Evolutionary conservation across 1,284 basidiomycete species (phyloP), one percentile per base, ranked within the genome.

Genomic region (Puccinia novopanici): DNA sequence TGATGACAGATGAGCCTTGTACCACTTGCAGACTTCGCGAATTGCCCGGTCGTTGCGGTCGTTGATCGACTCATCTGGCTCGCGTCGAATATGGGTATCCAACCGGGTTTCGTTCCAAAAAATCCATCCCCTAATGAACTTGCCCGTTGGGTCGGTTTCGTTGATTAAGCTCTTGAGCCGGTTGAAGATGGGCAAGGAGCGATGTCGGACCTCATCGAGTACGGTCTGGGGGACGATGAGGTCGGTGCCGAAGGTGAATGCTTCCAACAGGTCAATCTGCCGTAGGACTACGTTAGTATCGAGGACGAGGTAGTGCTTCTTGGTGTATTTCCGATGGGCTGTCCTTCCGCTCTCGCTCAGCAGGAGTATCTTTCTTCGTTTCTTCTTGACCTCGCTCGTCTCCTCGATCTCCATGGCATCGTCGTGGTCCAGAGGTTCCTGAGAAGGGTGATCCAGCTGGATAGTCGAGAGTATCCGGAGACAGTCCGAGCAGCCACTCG

Each of bases 171-270:
- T 90, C 83, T 93, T 94, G 80, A 98, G 88, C 37, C 94, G 91
- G 85, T 96, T 98, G 87, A 93, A 95, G 22, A 99, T 88, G 0
- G 97, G 97, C 45, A 99, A 87, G 0, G 93, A 95, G 40, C 96
- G 90, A 86, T 99, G 96, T 78, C 96, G 89, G 81, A 98, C 94
- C 89, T 99, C 97, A 83, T 97, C 93, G 71, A 98, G 88, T 0
- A 98, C 95, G 0, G 96, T 99, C 86, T 99, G 97, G 0, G 98
- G 89, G 15, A 99, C 88, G 75, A 99, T 91, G 76, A 97, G 90
- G 30, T 84, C 84, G 9, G 65, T 73, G 19, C 84, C 83, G 73
- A 85, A 84, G 0, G 93, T 92, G 6, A 87, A 86, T 0, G 92
- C 92, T 85, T 94, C 92, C 59, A 98, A 88, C 72, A 97, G 88